Percentiles rank a stretch among this genome's conserved stretches.
Evolutionary conservation across 345 rosid genomes (phyloP).

Genomic region (Orychophragmus violaceus): DNA sequence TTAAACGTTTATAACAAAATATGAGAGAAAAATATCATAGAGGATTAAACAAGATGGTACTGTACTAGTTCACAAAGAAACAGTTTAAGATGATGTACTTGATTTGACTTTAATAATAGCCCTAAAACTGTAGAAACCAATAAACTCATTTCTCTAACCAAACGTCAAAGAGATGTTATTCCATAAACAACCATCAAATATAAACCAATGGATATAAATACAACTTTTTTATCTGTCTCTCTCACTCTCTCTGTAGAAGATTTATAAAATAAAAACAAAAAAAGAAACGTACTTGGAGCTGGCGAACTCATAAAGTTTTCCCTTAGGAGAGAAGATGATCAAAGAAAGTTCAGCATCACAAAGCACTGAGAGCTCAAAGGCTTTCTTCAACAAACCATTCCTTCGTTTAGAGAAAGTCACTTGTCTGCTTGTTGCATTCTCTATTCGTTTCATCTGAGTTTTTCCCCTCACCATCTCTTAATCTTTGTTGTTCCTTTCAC

Average conservation of each 20-base stretch:
- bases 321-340: constrained; percentile 66
- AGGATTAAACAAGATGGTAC: constrained; percentile 1
- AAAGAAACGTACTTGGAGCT: constrained; percentile 42
- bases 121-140: constrained; percentile 28
- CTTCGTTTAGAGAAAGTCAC: constrained; percentile 78
- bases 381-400: constrained; percentile 70
- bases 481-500: constrained; percentile 1
- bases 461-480: constrained; percentile 66
- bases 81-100: constrained; percentile 11
- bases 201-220: not conserved
- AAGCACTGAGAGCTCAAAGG: constrained; percentile 71
- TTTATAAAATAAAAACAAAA: not conserved
- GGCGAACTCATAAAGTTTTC: constrained; percentile 63
- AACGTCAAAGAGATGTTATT: constrained; percentile 16
- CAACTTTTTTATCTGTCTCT: not conserved
- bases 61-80: not conserved
- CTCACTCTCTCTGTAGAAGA: not conserved
- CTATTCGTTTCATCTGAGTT: constrained; percentile 72
- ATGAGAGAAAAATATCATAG: constrained; percentile 3
- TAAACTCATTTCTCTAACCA: constrained; percentile 15
- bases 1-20: constrained; percentile 2
- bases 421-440: constrained; percentile 74
- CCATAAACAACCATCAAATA: constrained; percentile 8
- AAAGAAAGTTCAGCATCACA: constrained; percentile 79
- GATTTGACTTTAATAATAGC: constrained; percentile 28